A percentile compares a stretch with the other conserved stretches of the same genome.
Conservation (phyloP, 371 early-diverging fungal genomes). For the Circinella minor region DNA sequence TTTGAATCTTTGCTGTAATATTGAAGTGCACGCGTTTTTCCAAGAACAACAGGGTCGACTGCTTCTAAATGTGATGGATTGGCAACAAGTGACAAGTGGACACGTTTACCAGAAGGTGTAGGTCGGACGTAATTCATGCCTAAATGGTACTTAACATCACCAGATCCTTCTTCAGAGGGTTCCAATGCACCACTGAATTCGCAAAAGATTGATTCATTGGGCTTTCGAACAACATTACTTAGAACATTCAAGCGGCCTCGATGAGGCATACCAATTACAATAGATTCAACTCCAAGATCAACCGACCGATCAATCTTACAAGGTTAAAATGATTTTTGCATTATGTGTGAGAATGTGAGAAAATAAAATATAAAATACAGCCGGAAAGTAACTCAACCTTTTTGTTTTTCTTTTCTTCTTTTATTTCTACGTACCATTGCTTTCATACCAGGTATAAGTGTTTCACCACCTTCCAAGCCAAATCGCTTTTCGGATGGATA, state of each 20-base stretch:
- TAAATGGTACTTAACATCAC: constrained; percentile 98
- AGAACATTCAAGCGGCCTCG: constrained; percentile 98
- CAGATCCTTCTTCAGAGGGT: constrained; percentile 91
- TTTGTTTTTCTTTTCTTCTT: too few relatives aligned
- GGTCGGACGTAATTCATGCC: constrained; percentile 97
- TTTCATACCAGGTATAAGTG: constrained; percentile 97
- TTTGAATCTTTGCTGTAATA: constrained; percentile 88
- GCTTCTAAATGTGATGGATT: constrained; percentile 99
- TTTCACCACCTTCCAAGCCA: constrained; percentile 97
- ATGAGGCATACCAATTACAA: constrained; percentile 98
- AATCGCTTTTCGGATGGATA: constrained; percentile 97
- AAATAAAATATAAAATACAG: too few relatives aligned
- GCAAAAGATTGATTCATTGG: constrained; percentile 96
- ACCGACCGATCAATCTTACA: constrained; percentile 90
- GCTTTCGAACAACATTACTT: constrained; percentile 97
- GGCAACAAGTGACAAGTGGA: constrained; percentile 94
- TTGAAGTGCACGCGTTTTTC: constrained; percentile 95
- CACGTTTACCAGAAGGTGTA: constrained; percentile 94
- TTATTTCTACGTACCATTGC: constrained; percentile 69
- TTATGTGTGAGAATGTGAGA: too few relatives aligned
- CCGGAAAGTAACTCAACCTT: not conserved
- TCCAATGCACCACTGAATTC: constrained; percentile 87
- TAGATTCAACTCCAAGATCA: constrained; percentile 90
- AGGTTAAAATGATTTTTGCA: not conserved
- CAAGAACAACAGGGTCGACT: constrained; percentile 96